These are phyloP conservation scores for Penicillium sp. DNA, from an alignment of 2,329 filamentous ascomycete genomes.

Conservation along the genomic window DNA sequence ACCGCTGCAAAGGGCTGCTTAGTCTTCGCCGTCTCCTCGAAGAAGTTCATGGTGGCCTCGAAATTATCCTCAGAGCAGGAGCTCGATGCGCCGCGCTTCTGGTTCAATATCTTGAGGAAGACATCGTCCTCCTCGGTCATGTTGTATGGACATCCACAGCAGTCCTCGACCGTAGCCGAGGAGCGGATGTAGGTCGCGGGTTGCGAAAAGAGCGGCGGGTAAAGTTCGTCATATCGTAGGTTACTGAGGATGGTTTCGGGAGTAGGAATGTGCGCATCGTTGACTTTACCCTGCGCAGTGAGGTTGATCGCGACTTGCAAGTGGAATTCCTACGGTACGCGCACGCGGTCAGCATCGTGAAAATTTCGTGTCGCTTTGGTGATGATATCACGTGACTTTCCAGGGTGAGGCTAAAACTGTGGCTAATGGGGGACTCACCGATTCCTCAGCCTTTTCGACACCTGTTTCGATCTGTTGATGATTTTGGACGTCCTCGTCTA, in stretches of 20 bases:
- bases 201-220: constrained; percentile 75
- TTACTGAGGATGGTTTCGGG: constrained; percentile 63
- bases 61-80: constrained; percentile 87
- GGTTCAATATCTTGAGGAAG: constrained; percentile 81
- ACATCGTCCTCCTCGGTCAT: constrained; percentile 88
- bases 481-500: constrained; percentile 82
- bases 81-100: constrained; percentile 63
- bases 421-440: constrained; percentile 66
- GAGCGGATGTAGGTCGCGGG: constrained; percentile 95
- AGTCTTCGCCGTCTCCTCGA: constrained; percentile 79
- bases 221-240: constrained; percentile 86
- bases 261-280: constrained; percentile 67
- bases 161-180: constrained; percentile 97
- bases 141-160: constrained; percentile 85
- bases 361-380: constrained; percentile 35
- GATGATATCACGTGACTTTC: constrained; percentile 42
- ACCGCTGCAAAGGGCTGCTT: constrained; percentile 88
- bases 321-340: constrained; percentile 76
- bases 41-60: constrained; percentile 91
- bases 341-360: constrained; percentile 24
- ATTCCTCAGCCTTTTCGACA: constrained; percentile 96
- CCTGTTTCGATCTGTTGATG: constrained; percentile 87
- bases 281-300: constrained; percentile 59
- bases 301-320: constrained; percentile 79
- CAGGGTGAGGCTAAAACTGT: constrained; percentile 35